phyloP scores from a whole-genome alignment of 2,329 filamentous ascomycete species.

The Rhytidhysteron rufulum region DNA sequence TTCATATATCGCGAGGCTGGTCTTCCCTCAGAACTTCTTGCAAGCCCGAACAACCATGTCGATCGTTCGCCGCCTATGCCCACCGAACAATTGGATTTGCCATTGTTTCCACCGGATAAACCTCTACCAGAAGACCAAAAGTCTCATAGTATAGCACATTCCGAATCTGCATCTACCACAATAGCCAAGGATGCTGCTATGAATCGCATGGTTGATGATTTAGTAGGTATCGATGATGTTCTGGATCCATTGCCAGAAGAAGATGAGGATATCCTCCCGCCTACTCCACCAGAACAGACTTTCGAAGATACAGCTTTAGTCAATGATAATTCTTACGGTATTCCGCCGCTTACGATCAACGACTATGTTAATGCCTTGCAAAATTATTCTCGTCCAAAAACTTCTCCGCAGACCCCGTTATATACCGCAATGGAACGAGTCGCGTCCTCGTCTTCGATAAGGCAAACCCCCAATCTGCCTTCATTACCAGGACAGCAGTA shows the following conservation, averaged over 20 bases:
- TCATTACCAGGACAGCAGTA: conserved; percentile 34
- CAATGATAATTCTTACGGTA: conserved; percentile 26
- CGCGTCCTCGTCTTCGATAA: conserved; percentile 31
- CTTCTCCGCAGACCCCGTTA: conserved; percentile 17
- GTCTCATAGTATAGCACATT: conserved; percentile 32
- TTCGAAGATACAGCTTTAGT: conserved; percentile 39
- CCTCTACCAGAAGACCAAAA: conserved; percentile 31
- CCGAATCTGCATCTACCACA: conserved; percentile 47
- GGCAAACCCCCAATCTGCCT: conserved; percentile 30
- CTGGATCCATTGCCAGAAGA: conserved; percentile 39
- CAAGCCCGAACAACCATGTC: conserved; percentile 38
- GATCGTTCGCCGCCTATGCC: conserved; percentile 42
- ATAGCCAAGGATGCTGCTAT: conserved; percentile 47
- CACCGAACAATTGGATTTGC: conserved; percentile 35
- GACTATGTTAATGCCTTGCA: conserved; percentile 36
- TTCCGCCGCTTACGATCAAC: conserved; percentile 25
- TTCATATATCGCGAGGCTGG: conserved; percentile 55
- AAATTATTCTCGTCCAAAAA: conserved; percentile 28
- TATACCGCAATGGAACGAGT: conserved; percentile 30
- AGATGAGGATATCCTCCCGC: conserved; percentile 41
- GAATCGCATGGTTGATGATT: conserved; percentile 56
- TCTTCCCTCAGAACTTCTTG: conserved; percentile 47
- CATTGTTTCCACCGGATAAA: conserved; percentile 22
- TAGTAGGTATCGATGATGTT: conserved; percentile 45
- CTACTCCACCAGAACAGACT: conserved; percentile 45